A percentile compares a stretch with the other conserved stretches of the same genome.
phyloP scores from a whole-genome alignment of 176 grass and related monocot species.

The Cymbopogon citratus region DNA sequence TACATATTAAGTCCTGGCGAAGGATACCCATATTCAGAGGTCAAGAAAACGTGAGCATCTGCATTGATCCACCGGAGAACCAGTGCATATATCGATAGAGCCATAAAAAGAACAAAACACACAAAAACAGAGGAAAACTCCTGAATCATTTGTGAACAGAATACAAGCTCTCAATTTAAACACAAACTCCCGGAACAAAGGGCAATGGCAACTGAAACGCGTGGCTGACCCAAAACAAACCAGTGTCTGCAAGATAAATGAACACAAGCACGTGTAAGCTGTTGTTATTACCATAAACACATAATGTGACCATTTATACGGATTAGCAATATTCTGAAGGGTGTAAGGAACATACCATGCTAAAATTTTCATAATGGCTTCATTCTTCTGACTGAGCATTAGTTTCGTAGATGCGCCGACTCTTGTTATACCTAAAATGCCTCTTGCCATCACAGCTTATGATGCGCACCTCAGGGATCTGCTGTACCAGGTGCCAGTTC shows the following conservation, averaged over 20 bases:
- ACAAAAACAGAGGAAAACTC: neutral
- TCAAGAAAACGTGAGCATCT: constrained; percentile 7
- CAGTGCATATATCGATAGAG: neutral
- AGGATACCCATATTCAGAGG: constrained; percentile 17
- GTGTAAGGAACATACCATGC: neutral
- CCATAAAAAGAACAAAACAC: neutral
- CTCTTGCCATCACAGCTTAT: constrained; percentile 46
- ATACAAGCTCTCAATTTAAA: constrained; percentile 8
- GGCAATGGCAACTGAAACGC: neutral
- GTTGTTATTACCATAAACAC: neutral
- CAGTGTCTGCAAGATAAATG: constrained; percentile 13
- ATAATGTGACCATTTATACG: neutral
- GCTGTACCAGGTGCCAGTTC: constrained; percentile 66
- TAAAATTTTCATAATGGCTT: constrained; percentile 31
- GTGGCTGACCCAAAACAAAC: constrained; percentile 19
- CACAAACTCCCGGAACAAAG: constrained; percentile 3
- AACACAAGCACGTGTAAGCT: neutral
- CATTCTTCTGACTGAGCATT: constrained; percentile 63
- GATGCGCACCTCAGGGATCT: constrained; percentile 63
- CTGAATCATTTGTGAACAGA: neutral
- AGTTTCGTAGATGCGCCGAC: constrained; percentile 42
- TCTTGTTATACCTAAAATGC: constrained; percentile 68
- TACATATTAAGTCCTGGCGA: constrained; percentile 6
- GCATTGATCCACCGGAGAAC: constrained; percentile 11
- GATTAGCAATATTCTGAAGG: neutral